Evolutionary conservation across 768 basidiomycete genomes (phyloP).

Genomic region (Boletus sensibilis): DNA sequence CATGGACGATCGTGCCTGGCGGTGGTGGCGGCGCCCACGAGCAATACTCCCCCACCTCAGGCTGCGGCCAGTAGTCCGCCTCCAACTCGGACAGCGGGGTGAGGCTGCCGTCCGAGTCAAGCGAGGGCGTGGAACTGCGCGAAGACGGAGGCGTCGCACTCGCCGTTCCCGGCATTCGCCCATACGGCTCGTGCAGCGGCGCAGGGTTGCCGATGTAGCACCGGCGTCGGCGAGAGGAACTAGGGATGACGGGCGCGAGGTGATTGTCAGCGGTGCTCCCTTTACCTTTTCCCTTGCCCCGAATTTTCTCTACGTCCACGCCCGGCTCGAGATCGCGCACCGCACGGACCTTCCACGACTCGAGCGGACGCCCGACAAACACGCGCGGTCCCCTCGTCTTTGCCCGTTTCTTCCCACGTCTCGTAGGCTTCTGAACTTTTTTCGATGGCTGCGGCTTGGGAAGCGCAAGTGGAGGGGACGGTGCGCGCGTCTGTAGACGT

Average conservation of each 20-base stretch:
- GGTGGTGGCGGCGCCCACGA: slow-evolving; percentile 23
- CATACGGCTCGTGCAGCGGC: slow-evolving; percentile 20
- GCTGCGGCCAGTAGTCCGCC: slow-evolving; percentile 30
- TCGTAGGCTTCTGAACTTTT: neutral
- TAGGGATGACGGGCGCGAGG: neutral
- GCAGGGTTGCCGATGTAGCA: slow-evolving; percentile 21
- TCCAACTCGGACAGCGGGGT: slow-evolving; percentile 13
- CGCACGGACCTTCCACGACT: slow-evolving; percentile 23
- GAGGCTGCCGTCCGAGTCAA: slow-evolving; percentile 12
- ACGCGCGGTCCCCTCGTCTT: slow-evolving; percentile 13
- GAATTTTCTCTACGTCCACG: neutral
- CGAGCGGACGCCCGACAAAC: slow-evolving; percentile 26
- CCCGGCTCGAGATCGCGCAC: slow-evolving; percentile 25
- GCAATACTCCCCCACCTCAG: slow-evolving; percentile 32
- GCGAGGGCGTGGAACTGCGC: slow-evolving; percentile 9
- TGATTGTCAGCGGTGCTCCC: neutral
- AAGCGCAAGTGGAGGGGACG: neutral
- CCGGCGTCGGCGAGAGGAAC: neutral
- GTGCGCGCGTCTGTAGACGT: neutral
- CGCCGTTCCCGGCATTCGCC: slow-evolving; percentile 15
- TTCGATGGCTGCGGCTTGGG: neutral
- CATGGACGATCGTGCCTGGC: neutral
- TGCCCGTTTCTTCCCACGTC: neutral
- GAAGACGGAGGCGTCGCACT: neutral
- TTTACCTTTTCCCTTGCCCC: neutral